Conservation (phyloP, 164 flowering plant genomes). For the Magnolia officinalis region DNA sequence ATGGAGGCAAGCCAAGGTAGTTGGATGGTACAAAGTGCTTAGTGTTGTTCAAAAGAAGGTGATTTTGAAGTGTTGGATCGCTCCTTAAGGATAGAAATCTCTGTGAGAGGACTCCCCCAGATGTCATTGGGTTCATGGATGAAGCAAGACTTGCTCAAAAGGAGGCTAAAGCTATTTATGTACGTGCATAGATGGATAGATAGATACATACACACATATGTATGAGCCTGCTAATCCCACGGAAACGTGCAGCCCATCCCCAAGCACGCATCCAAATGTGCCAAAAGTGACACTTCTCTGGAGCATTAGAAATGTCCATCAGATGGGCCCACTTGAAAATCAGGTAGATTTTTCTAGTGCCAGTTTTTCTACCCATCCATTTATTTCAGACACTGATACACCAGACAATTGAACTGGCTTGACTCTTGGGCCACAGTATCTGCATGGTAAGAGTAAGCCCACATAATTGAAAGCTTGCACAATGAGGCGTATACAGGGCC, state of each 20-base stretch:
- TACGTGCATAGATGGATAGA: too few relatives aligned
- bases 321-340: background rate
- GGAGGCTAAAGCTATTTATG: too few relatives aligned
- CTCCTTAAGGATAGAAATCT: too few relatives aligned
- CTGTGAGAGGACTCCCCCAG: too few relatives aligned
- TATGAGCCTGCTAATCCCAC: background rate
- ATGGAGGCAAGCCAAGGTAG: too few relatives aligned
- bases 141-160: too few relatives aligned
- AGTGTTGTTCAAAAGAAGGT: too few relatives aligned
- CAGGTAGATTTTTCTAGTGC: background rate
- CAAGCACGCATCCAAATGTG: background rate
- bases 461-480: background rate
- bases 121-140: too few relatives aligned
- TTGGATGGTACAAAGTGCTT: too few relatives aligned
- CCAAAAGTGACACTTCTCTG: background rate
- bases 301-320: background rate
- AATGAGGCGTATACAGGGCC: background rate
- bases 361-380: background rate
- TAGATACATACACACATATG: too few relatives aligned
- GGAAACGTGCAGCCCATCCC: background rate
- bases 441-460: background rate
- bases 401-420: too few relatives aligned
- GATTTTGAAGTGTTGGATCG: too few relatives aligned
- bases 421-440: background rate
- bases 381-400: background rate